These are phyloP conservation scores for Sporothrix brasiliensis DNA, from an alignment of 2,329 filamentous ascomycete species.

Conservation along the genomic window DNA sequence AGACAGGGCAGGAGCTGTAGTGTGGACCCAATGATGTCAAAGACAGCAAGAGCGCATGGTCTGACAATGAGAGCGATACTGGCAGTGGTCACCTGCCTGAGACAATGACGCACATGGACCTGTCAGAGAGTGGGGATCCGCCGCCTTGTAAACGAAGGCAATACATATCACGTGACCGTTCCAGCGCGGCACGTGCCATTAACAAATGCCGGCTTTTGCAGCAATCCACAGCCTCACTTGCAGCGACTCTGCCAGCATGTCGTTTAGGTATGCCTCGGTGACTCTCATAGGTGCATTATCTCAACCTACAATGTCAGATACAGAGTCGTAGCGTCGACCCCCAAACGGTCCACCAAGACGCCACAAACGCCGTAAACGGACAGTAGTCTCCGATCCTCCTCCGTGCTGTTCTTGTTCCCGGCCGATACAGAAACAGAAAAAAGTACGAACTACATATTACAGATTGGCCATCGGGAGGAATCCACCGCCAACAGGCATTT, in stretches of 20 bases:
- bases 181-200: neutral
- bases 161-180: neutral
- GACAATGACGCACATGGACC: conserved; percentile 17
- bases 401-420: conserved; percentile 8
- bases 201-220: neutral
- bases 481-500: conserved; percentile 5
- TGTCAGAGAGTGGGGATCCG: neutral
- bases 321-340: neutral
- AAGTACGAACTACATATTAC: neutral
- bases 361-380: neutral
- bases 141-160: neutral
- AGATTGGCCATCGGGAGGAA: neutral
- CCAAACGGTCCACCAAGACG: neutral
- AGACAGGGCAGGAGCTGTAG: conserved; percentile 11
- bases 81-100: conserved; percentile 16
- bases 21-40: conserved; percentile 30
- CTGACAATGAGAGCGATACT: neutral
- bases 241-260: too few species aligned
- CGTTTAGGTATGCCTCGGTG: neutral
- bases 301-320: neutral
- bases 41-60: conserved; percentile 2
- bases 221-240: neutral
- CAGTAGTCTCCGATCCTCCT: neutral
- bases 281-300: conserved; percentile 25
- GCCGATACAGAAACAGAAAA: neutral